phyloP scores from a whole-genome alignment of 2,329 filamentous ascomycete genomes.

The Volutella citrinella region DNA sequence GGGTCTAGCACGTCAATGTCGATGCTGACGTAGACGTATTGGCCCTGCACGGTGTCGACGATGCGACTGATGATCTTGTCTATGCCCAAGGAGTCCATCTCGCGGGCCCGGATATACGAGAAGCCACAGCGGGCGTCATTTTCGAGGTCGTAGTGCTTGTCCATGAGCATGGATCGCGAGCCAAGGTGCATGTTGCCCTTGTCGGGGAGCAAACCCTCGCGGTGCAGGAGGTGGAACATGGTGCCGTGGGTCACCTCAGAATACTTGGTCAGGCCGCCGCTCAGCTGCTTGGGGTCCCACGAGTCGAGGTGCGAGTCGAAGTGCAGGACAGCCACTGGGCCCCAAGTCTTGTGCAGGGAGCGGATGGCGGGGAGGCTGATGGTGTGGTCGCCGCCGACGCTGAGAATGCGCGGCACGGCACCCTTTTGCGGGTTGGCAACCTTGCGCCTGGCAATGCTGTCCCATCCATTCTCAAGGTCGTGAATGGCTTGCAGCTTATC shows the following conservation, averaged over 20 bases:
- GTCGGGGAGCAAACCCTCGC: constrained; percentile 10
- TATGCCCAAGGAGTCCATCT: constrained; percentile 75
- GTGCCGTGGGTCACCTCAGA: constrained; percentile 23
- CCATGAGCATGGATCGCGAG: constrained; percentile 68
- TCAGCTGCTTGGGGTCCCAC: constrained; percentile 17
- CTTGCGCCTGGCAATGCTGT: constrained; percentile 10
- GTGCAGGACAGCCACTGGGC: constrained; percentile 64
- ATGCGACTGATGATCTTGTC: constrained; percentile 65
- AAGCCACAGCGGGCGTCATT: constrained; percentile 22
- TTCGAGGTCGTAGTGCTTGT: constrained; percentile 26
- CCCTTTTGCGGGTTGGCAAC: constrained; percentile 10
- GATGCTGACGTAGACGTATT: constrained; percentile 68
- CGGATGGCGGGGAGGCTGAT: constrained; percentile 64
- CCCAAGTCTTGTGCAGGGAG: constrained; percentile 57
- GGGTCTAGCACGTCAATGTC: constrained; percentile 84
- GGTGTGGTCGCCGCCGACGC: constrained; percentile 69
- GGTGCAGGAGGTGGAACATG: constrained; percentile 22
- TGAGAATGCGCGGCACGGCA: constrained; percentile 43
- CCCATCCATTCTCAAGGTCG: constrained; percentile 19
- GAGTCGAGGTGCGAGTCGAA: constrained; percentile 58
- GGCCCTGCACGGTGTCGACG: constrained; percentile 64
- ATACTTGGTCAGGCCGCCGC: constrained; percentile 19
- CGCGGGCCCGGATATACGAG: constrained; percentile 30
- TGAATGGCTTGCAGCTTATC: constrained; percentile 20
- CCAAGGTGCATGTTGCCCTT: constrained; percentile 77